phyloP scores from a whole-genome alignment of 2,329 filamentous ascomycete species.

The Exserohilum rostratum region DNA sequence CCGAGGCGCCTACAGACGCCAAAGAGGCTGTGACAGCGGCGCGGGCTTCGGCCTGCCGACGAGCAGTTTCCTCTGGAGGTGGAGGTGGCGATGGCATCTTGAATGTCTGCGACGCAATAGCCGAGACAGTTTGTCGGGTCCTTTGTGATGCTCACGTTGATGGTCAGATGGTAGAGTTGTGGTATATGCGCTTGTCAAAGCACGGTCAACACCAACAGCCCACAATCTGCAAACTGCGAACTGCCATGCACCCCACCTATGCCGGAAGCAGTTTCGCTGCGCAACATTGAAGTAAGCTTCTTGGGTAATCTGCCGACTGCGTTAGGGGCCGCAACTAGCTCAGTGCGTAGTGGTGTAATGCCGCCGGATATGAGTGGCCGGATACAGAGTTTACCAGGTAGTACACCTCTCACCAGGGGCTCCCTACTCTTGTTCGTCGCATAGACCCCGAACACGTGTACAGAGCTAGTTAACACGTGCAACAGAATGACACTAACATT shows the following conservation, averaged over 20 bases:
- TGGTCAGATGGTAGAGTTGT: neutral
- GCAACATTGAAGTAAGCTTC: conserved; percentile 11
- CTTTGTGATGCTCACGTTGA: neutral
- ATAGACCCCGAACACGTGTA: conserved; percentile 6
- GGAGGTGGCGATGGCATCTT: conserved; percentile 34
- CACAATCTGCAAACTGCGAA: neutral
- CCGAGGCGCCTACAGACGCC: conserved; percentile 66
- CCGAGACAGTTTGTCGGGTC: neutral
- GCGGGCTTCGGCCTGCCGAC: conserved; percentile 55
- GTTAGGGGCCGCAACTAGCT: conserved; percentile 14
- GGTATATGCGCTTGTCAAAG: neutral
- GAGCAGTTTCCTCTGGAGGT: conserved; percentile 35
- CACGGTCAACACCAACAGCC: neutral
- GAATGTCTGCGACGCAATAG: neutral
- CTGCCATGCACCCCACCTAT: neutral
- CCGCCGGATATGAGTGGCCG: conserved; percentile 30
- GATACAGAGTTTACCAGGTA: neutral
- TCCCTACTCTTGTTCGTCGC: conserved; percentile 1
- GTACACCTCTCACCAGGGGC: neutral
- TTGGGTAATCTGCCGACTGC: neutral
- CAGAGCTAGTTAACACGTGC: conserved; percentile 8
- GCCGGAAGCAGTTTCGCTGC: neutral
- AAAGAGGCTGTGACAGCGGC: conserved; percentile 59
- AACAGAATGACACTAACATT: neutral
- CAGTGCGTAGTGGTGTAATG: conserved; percentile 33